phyloP scores from a whole-genome alignment of 331 rosid genomes.

The Rosa hybrid region DNA sequence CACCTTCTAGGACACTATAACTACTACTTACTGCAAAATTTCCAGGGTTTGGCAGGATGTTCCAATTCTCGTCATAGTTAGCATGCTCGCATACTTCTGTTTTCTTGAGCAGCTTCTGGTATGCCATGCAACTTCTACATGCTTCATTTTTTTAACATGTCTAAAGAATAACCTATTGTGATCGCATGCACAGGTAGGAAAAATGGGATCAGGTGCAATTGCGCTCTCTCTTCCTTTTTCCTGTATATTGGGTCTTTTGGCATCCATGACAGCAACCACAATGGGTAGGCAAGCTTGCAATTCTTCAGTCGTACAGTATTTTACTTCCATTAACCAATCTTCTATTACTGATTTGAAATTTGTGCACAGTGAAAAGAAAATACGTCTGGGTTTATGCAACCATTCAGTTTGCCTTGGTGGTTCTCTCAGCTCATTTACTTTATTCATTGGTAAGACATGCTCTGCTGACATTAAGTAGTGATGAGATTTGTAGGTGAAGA shows the following conservation, averaged over 20 bases:
- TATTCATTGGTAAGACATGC: conserved; percentile 60
- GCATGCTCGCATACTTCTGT: conserved; percentile 86
- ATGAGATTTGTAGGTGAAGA: not conserved
- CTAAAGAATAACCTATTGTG: conserved; percentile 15
- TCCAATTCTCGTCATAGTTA: conserved; percentile 73
- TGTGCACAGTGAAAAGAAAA: conserved; percentile 57
- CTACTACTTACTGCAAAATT: conserved; percentile 25
- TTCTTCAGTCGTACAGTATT: conserved; percentile 3
- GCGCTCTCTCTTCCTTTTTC: conserved; percentile 81
- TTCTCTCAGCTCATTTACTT: conserved; percentile 56
- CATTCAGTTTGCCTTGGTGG: conserved; percentile 60
- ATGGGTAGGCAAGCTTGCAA: conserved; percentile 53
- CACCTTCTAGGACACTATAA: conserved; percentile 24
- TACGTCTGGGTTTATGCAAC: conserved; percentile 76
- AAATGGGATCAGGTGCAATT: conserved; percentile 65
- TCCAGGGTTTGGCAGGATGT: conserved; percentile 88
- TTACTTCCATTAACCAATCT: conserved; percentile 10
- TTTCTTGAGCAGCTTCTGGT: conserved; percentile 94
- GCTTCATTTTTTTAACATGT: not conserved
- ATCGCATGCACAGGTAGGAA: conserved; percentile 53
- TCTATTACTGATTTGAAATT: conserved; percentile 25
- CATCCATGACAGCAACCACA: conserved; percentile 77
- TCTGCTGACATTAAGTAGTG: not conserved
- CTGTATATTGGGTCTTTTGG: conserved; percentile 77
- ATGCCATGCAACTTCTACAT: conserved; percentile 29